These are phyloP conservation scores for Heracleum sosnowskyi DNA, from an alignment of 129 eudicot species.

Conservation along the genomic window DNA sequence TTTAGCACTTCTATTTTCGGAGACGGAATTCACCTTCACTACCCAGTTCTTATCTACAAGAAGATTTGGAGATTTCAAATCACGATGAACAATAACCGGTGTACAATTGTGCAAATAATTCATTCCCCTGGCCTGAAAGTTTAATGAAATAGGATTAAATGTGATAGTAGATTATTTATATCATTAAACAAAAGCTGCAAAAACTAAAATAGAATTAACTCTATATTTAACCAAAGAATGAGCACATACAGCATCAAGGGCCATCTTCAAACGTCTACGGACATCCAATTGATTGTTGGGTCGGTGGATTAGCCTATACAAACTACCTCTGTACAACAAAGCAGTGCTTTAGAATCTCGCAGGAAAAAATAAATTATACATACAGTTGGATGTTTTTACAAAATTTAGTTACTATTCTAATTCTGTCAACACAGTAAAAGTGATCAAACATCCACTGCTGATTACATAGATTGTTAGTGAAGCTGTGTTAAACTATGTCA, in stretches of 20 bases:
- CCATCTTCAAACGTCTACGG: conserved; percentile 90
- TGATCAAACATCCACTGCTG: not conserved
- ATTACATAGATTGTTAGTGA: too few species aligned
- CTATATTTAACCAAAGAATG: conserved; percentile 4
- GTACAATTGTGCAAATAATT: conserved; percentile 90
- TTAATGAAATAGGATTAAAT: conserved; percentile 7
- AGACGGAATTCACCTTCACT: conserved; percentile 59
- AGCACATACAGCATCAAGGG: conserved; percentile 85
- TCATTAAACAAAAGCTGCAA: conserved; percentile 14
- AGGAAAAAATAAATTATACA: not conserved
- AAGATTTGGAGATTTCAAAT: conserved; percentile 92
- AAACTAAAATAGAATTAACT: not conserved
- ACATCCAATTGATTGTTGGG: conserved; percentile 86
- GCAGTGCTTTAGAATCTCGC: conserved; percentile 3
- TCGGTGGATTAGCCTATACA: conserved; percentile 81
- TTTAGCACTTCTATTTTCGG: not conserved
- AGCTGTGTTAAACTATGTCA: too few species aligned
- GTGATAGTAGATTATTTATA: conserved; percentile 7
- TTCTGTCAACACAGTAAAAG: not conserved
- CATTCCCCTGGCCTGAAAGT: conserved; percentile 90
- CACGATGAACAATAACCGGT: conserved; percentile 95
- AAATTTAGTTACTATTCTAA: too few species aligned
- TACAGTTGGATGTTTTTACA: not conserved
- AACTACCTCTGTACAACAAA: conserved; percentile 74
- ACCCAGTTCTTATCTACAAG: conserved; percentile 97